Conservation (phyloP, 2,329 filamentous ascomycete species). For the Didymella keratinophila region DNA sequence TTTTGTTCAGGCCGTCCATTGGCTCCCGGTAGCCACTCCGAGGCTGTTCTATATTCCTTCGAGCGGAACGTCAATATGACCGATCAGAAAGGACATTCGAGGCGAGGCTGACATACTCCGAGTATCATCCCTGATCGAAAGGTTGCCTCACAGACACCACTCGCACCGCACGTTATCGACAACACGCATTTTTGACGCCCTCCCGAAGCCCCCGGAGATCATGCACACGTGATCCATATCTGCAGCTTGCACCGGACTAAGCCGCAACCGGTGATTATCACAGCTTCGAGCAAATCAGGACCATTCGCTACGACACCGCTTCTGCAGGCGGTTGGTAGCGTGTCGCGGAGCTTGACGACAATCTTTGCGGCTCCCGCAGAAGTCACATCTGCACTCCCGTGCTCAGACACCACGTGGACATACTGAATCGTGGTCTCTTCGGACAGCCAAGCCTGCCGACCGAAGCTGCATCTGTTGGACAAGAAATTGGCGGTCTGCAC, state of each 20-base stretch:
- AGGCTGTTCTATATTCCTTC: not conserved
- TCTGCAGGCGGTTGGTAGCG: slow-evolving; percentile 31
- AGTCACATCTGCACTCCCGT: not conserved
- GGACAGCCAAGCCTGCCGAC: not conserved
- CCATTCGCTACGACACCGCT: slow-evolving; percentile 29
- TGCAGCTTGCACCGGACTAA: slow-evolving; percentile 29
- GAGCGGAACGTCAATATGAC: slow-evolving; percentile 4
- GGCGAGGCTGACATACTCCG: not conserved
- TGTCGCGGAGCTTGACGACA: slow-evolving; percentile 28
- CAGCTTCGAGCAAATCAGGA: slow-evolving; percentile 36
- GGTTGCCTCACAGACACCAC: not conserved
- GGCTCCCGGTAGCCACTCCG: slow-evolving; percentile 7
- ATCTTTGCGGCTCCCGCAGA: slow-evolving; percentile 9
- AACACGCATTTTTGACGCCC: slow-evolving; percentile 14
- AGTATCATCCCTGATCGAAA: not conserved
- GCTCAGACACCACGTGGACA: slow-evolving; percentile 21
- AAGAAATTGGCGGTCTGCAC: slow-evolving; percentile 4
- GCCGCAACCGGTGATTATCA: slow-evolving; percentile 27
- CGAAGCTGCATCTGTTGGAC: not conserved
- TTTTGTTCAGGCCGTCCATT: slow-evolving; percentile 12
- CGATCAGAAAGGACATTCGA: not conserved
- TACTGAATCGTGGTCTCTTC: not conserved
- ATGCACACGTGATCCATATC: slow-evolving; percentile 29
- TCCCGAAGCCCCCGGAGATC: slow-evolving; percentile 15
- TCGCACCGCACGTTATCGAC: not conserved